Conservation (phyloP, 2,329 filamentous ascomycete genomes). For the Thelonectria blattea region DNA sequence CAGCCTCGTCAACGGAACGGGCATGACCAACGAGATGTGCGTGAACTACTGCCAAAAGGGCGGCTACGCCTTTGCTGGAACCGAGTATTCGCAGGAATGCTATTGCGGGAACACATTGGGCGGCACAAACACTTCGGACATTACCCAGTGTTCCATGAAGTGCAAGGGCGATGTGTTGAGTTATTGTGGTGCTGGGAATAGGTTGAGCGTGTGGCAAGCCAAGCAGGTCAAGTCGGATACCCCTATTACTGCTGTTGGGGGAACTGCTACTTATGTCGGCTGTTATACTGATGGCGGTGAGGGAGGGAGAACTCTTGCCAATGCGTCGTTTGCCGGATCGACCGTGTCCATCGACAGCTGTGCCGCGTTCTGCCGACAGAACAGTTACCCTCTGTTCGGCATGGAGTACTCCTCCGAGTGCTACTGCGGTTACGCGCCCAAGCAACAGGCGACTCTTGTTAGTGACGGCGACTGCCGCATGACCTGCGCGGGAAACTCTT, state of each 20-base stretch:
- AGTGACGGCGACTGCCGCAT: slow-evolving; percentile 31
- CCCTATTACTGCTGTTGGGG: slow-evolving; percentile 24
- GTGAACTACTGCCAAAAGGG: slow-evolving; percentile 38
- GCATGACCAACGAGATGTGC: slow-evolving; percentile 30
- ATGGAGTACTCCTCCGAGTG: slow-evolving; percentile 34
- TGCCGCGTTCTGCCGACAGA: slow-evolving; percentile 30
- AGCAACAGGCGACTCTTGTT: slow-evolving; percentile 22
- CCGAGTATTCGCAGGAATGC: slow-evolving; percentile 44
- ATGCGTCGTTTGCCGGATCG: slow-evolving; percentile 26
- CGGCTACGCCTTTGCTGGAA: slow-evolving; percentile 44
- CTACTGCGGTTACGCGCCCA: slow-evolving; percentile 30
- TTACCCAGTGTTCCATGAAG: slow-evolving; percentile 36
- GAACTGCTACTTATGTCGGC: slow-evolving; percentile 24
- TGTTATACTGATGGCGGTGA: slow-evolving; percentile 33
- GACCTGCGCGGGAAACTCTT: slow-evolving; percentile 25
- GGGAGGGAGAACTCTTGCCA: slow-evolving; percentile 29
- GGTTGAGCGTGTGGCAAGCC: slow-evolving; percentile 33
- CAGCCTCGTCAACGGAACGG: slow-evolving; percentile 1
- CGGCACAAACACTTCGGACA: slow-evolving; percentile 24
- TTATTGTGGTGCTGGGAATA: slow-evolving; percentile 35
- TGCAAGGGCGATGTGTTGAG: slow-evolving; percentile 34
- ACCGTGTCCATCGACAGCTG: slow-evolving; percentile 31
- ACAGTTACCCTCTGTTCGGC: slow-evolving; percentile 32
- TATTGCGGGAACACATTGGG: slow-evolving; percentile 39
- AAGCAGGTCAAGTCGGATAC: slow-evolving; percentile 20